These are phyloP conservation scores for Massospora cicadina DNA, from an alignment of 371 early-diverging fungal species.

Conservation along the genomic window DNA sequence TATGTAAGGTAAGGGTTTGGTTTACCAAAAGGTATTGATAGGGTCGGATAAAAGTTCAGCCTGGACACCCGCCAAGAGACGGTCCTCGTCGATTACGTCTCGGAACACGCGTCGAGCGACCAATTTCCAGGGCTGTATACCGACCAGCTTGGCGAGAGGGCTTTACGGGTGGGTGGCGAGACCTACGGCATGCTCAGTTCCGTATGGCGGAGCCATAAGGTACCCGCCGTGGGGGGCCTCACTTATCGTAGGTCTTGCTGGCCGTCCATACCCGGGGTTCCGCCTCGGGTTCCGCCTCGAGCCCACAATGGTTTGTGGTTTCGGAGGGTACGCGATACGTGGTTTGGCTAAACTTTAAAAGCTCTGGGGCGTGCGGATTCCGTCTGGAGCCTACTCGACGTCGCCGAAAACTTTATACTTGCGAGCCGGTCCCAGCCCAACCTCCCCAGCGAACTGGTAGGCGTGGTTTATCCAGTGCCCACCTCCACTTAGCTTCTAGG, in stretches of 20 bases:
- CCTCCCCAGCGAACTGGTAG: background rate
- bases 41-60: background rate
- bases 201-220: background rate
- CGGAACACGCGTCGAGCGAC: background rate
- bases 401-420: background rate
- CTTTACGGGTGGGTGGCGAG: background rate
- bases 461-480: background rate
- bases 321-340: too few relatives aligned
- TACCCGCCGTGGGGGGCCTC: too few relatives aligned
- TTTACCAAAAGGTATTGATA: too few relatives aligned
- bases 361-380: background rate
- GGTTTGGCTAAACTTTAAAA: background rate
- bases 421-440: background rate
- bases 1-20: background rate
- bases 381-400: background rate
- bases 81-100: background rate
- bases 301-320: too few relatives aligned
- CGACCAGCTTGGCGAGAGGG: background rate
- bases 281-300: too few relatives aligned
- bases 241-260: background rate
- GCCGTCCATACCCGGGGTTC: background rate
- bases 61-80: background rate
- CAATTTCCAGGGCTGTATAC: background rate
- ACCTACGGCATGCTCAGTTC: background rate
- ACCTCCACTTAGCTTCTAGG: background rate